Percentiles rank a stretch among this genome's conserved stretches.
Conservation (phyloP, 768 basidiomycete species). For the Obba rivulosa region DNA sequence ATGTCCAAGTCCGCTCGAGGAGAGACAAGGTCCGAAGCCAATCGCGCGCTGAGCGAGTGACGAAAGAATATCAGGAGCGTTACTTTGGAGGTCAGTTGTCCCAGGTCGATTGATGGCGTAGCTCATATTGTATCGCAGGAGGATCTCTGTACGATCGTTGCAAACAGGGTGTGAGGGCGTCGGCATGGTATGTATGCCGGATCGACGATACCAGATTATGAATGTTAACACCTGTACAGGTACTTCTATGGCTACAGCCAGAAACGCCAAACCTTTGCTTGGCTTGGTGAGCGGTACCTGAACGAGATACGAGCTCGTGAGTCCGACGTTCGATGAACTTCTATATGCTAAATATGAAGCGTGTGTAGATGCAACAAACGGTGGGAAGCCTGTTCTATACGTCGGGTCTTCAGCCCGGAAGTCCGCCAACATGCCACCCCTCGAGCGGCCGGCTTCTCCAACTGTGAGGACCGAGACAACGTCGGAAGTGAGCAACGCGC, state of each 20-base stretch:
- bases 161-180: constrained; percentile 10
- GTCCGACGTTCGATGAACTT: neutral
- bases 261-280: constrained; percentile 9
- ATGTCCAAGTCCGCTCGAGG: neutral
- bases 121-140: constrained; percentile 2
- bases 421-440: neutral
- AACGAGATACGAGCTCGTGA: constrained; percentile 15
- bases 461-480: neutral
- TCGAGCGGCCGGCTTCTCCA: neutral
- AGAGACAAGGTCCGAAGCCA: neutral
- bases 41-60: constrained; percentile 3
- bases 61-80: neutral
- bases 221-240: neutral
- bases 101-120: neutral
- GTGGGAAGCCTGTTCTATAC: constrained; percentile 7
- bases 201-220: too few species aligned
- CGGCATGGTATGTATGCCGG: constrained; percentile 12
- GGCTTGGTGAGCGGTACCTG: constrained; percentile 14
- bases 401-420: constrained; percentile 3
- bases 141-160: neutral
- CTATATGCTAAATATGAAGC: neutral
- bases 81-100: constrained; percentile 14
- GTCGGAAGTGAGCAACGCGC: neutral
- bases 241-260: constrained; percentile 12
- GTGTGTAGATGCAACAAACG: constrained; percentile 7